phyloP scores from a whole-genome alignment of 2,329 filamentous ascomycete genomes.

The Clarireedia paspali region DNA sequence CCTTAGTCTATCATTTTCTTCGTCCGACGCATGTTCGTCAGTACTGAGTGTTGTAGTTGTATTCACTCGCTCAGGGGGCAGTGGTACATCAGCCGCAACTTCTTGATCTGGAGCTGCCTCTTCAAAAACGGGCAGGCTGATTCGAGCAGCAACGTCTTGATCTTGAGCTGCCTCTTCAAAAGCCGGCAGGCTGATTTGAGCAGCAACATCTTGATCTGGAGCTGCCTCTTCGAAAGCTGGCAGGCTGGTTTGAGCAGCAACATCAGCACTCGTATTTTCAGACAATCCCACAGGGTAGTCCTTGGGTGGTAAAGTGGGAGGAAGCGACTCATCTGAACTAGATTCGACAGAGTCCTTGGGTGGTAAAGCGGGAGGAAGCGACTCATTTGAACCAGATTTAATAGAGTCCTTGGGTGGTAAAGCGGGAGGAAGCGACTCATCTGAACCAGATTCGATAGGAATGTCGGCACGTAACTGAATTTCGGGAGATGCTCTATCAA shows the following conservation, averaged over 20 bases:
- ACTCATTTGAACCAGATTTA: conserved; percentile 28
- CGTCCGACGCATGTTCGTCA: conserved; percentile 26
- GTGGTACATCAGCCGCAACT: neutral
- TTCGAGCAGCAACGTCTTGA: no score
- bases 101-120: neutral
- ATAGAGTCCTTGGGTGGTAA: neutral
- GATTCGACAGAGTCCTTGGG: conserved; percentile 2
- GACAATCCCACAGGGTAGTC: no score
- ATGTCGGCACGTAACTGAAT: conserved; percentile 20
- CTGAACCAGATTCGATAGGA: conserved; percentile 26
- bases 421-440: conserved; percentile 32
- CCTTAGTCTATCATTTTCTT: conserved; percentile 63
- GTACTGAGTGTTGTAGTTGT: conserved; percentile 19
- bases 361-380: conserved; percentile 29
- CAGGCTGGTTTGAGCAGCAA: no score
- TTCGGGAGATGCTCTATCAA: conserved; percentile 17
- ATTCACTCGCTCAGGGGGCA: conserved; percentile 7
- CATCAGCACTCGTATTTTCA: no score
- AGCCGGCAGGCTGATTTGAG: no score
- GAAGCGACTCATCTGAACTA: conserved; percentile 34
- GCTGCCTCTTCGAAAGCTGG: no score
- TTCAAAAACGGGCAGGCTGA: no score
- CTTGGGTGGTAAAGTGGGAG: conserved; percentile 2
- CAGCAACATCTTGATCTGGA: no score
- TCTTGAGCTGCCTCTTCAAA: no score